These are phyloP conservation scores for Microcyclospora pomicola DNA, from an alignment of 2,329 filamentous ascomycete species.

Conservation along the genomic window DNA sequence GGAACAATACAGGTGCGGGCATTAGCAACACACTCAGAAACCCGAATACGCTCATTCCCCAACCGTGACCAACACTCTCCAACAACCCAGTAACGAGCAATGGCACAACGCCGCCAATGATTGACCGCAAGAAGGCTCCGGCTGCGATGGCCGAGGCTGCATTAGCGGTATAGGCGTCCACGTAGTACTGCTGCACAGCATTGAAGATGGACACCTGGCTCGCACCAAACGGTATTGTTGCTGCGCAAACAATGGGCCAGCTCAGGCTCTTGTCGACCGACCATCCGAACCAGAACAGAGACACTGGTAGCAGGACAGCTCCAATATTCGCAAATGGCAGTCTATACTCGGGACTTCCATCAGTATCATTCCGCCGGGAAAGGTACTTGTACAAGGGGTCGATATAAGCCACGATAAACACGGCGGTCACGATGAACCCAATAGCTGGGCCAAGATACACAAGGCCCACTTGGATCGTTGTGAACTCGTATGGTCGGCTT, in stretches of 20 bases:
- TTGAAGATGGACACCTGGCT: conserved; percentile 41
- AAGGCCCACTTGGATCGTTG: conserved; percentile 32
- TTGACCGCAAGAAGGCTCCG: conserved; percentile 31
- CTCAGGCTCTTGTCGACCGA: conserved; percentile 26
- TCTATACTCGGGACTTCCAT: conserved; percentile 29
- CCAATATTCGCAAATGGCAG: conserved; percentile 33
- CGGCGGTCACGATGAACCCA: conserved; percentile 17
- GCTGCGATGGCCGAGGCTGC: conserved; percentile 37
- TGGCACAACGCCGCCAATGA: conserved; percentile 34
- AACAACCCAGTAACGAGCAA: conserved; percentile 27
- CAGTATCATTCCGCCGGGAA: conserved; percentile 26
- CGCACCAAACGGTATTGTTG: conserved; percentile 35
- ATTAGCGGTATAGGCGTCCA: conserved; percentile 36
- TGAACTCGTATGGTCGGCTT: conserved; percentile 28
- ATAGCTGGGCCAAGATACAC: conserved; percentile 30
- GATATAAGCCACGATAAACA: conserved; percentile 31
- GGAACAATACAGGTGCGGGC: conserved; percentile 37
- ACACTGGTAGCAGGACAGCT: conserved; percentile 28
- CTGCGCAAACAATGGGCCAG: conserved; percentile 27
- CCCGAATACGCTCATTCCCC: conserved; percentile 34
- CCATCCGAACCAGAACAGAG: conserved; percentile 32
- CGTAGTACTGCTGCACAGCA: conserved; percentile 40
- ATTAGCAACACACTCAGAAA: conserved; percentile 31
- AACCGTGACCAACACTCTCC: conserved; percentile 32
- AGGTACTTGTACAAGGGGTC: conserved; percentile 33